Conservation (phyloP, 2,329 filamentous ascomycete genomes). For the Dactylella cylindrospora region DNA sequence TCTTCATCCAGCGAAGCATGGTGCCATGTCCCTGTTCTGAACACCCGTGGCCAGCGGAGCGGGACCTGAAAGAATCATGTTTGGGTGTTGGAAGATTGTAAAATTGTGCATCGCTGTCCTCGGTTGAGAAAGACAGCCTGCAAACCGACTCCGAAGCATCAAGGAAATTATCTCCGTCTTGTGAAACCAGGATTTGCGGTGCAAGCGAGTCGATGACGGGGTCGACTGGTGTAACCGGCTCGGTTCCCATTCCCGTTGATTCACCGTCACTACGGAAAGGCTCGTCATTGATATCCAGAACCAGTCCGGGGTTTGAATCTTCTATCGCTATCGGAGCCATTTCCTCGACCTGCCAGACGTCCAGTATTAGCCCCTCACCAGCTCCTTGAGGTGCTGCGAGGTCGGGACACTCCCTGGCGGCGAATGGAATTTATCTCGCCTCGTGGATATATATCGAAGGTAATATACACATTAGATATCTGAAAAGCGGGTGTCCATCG, state of each 20-base stretch:
- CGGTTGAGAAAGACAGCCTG: slow-evolving; percentile 35
- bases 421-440: slow-evolving; percentile 4
- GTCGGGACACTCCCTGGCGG: background rate
- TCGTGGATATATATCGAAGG: slow-evolving; percentile 9
- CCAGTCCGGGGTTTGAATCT: slow-evolving; percentile 7
- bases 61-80: slow-evolving; percentile 31
- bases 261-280: slow-evolving; percentile 31
- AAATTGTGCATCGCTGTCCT: slow-evolving; percentile 29
- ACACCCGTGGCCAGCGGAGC: slow-evolving; percentile 19
- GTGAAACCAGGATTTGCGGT: slow-evolving; percentile 35
- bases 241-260: slow-evolving; percentile 27
- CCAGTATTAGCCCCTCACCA: background rate
- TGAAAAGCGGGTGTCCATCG: slow-evolving; percentile 9
- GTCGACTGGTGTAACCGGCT: slow-evolving; percentile 26
- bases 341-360: background rate
- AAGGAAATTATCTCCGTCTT: slow-evolving; percentile 24
- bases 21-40: slow-evolving; percentile 23
- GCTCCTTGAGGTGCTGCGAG: background rate
- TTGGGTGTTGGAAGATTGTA: slow-evolving; percentile 19
- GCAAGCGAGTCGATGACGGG: slow-evolving; percentile 10
- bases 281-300: slow-evolving; percentile 17
- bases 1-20: slow-evolving; percentile 43
- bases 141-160: slow-evolving; percentile 33
- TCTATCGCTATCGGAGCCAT: slow-evolving; percentile 15
- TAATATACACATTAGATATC: background rate